A percentile compares a stretch with the other conserved stretches of the same genome.
Evolutionary conservation across 345 rosid species (phyloP).

Genomic region (Corchorus capsularis): DNA sequence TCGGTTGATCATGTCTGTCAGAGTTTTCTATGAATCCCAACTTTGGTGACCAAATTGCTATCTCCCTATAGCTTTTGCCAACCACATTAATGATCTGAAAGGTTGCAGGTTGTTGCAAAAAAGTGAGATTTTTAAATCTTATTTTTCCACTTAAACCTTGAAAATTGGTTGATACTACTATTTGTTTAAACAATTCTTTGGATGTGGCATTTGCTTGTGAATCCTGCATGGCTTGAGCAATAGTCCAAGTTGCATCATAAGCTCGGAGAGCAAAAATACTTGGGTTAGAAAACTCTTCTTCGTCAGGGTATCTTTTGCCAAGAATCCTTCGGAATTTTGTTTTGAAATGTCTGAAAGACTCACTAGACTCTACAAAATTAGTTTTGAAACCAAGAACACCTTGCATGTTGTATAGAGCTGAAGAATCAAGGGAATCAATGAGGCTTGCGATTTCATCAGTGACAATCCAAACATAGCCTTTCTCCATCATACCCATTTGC

Average conservation of each 20-base stretch:
- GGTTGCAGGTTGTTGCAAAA: not conserved
- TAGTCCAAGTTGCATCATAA: constrained; percentile 36
- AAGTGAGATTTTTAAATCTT: constrained; percentile 18
- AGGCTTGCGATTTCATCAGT: constrained; percentile 31
- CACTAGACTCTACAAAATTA: constrained; percentile 10
- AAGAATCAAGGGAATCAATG: constrained; percentile 23
- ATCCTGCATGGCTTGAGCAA: constrained; percentile 27
- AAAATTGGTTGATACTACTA: constrained; percentile 21
- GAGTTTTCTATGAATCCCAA: constrained; percentile 17
- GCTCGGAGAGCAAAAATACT: constrained; percentile 34
- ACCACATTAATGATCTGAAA: constrained; percentile 37
- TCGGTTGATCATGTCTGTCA: not conserved
- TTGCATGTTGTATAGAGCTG: constrained; percentile 28
- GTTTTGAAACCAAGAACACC: constrained; percentile 34
- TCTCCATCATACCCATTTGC: constrained; percentile 34
- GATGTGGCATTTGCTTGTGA: constrained; percentile 6
- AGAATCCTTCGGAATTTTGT: constrained; percentile 21
- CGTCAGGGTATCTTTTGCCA: constrained; percentile 23
- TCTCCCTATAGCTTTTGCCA: constrained; percentile 31
- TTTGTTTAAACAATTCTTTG: not conserved
- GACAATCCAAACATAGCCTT: constrained; percentile 37
- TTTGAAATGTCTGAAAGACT: constrained; percentile 17
- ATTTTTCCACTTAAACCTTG: constrained; percentile 33
- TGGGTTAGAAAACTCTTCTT: constrained; percentile 32
- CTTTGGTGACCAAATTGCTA: constrained; percentile 35